Conservation (phyloP, 768 basidiomycete genomes). For the Steccherinum ochraceum region DNA sequence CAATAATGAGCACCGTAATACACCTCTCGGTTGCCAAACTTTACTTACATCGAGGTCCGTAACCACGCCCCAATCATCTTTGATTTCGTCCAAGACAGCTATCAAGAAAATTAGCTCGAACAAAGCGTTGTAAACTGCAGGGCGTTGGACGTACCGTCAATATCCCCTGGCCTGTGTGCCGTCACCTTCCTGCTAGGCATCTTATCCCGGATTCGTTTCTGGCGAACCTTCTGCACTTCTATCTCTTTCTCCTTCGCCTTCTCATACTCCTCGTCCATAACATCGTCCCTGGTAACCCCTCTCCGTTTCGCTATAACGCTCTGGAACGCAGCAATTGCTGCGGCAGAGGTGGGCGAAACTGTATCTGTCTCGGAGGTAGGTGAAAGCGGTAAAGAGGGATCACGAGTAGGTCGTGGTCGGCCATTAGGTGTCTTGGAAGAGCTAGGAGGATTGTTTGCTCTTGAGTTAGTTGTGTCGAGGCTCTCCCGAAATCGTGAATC, state of each 20-base stretch:
- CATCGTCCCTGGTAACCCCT: slow-evolving; percentile 46
- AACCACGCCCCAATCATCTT: slow-evolving; percentile 87
- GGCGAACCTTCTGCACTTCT: slow-evolving; percentile 58
- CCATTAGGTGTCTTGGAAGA: slow-evolving; percentile 8
- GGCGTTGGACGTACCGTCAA: slow-evolving; percentile 65
- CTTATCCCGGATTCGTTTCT: slow-evolving; percentile 64
- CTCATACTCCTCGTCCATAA: slow-evolving; percentile 49
- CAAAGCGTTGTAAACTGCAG: no score
- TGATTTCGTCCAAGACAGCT: slow-evolving; percentile 84
- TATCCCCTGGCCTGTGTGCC: slow-evolving; percentile 66
- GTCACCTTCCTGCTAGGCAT: slow-evolving; percentile 50
- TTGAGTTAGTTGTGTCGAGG: slow-evolving; percentile 41
- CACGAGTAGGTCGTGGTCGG: slow-evolving; percentile 3
- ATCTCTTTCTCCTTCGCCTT: slow-evolving; percentile 53
- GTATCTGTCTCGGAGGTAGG: slow-evolving; percentile 13
- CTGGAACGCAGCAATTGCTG: slow-evolving; percentile 67
- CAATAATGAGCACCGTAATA: not conserved
- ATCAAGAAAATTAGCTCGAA: no score
- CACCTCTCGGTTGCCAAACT: not conserved
- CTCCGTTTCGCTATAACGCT: slow-evolving; percentile 50
- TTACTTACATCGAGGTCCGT: slow-evolving; percentile 68
- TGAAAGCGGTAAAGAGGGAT: slow-evolving; percentile 9
- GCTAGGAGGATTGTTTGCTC: slow-evolving; percentile 23
- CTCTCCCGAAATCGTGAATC: slow-evolving; percentile 38
- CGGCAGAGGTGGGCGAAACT: slow-evolving; percentile 28